Percentiles rank a stretch among this genome's conserved stretches.
Conservation (phyloP, 345 rosid genomes). For the Garcia nutans region DNA sequence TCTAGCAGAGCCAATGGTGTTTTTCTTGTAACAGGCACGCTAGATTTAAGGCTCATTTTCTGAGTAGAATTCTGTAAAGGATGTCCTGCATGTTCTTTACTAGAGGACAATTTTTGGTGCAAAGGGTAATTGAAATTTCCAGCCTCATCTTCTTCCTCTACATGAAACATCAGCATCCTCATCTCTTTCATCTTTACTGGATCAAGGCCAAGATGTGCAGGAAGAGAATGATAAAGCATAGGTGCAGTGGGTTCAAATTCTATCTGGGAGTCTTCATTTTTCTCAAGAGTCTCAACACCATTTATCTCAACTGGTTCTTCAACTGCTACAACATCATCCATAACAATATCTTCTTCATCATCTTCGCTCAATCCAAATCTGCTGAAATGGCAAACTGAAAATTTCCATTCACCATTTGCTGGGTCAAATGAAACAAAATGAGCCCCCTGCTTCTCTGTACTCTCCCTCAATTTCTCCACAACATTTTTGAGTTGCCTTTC, state of each 20-base stretch:
- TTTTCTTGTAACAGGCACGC: constrained; percentile 53
- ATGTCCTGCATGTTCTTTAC: constrained; percentile 44
- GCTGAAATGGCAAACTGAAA: constrained; percentile 81
- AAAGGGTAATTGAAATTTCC: constrained; percentile 44
- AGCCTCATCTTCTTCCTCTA: constrained; percentile 52
- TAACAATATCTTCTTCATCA: constrained; percentile 78
- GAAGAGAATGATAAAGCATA: constrained; percentile 93
- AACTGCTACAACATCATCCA: constrained; percentile 55
- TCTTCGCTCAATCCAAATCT: constrained; percentile 93
- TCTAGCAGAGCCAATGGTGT: constrained; percentile 77
- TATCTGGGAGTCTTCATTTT: constrained; percentile 42
- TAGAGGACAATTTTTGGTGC: constrained; percentile 40
- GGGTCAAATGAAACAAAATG: constrained; percentile 63
- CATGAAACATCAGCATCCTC: constrained; percentile 91
- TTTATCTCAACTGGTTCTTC: constrained; percentile 42
- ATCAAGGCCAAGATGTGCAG: constrained; percentile 91
- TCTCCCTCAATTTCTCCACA: constrained; percentile 45
- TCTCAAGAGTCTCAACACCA: constrained; percentile 41
- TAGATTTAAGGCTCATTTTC: constrained; percentile 48
- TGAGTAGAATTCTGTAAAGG: constrained; percentile 44
- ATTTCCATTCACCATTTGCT: constrained; percentile 66
- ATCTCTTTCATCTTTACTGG: constrained; percentile 81
- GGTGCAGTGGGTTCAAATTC: constrained; percentile 45
- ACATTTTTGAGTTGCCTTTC: constrained; percentile 32
- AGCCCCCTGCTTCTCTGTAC: constrained; percentile 74